These are phyloP conservation scores for Penicillium occitanis DNA, from an alignment of 2,329 filamentous ascomycete species.

Conservation along the genomic window DNA sequence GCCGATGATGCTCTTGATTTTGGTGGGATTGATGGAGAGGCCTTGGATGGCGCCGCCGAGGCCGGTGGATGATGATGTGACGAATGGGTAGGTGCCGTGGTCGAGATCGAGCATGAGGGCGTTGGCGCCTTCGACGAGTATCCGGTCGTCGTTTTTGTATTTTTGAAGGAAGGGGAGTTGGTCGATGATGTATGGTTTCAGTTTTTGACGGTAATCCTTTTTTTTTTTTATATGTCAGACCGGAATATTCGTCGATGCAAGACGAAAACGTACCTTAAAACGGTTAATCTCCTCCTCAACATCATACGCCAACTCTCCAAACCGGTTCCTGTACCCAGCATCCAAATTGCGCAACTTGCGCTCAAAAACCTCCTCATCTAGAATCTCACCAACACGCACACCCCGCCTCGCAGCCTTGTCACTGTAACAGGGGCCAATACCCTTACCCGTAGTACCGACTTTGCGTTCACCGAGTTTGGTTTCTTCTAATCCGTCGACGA, in stretches of 20 bases:
- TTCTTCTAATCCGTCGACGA: conserved; percentile 49
- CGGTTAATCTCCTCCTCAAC: conserved; percentile 59
- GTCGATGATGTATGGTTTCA: conserved; percentile 43
- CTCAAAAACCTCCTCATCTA: conserved; percentile 58
- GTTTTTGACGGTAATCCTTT: conserved; percentile 38
- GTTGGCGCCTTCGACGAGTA: conserved; percentile 64
- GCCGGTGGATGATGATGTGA: conserved; percentile 50
- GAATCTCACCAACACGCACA: conserved; percentile 58
- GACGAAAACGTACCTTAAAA: conserved; percentile 49
- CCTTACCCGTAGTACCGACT: conserved; percentile 52
- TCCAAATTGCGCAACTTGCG: conserved; percentile 54
- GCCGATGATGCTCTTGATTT: conserved; percentile 59
- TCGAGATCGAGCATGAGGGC: conserved; percentile 62
- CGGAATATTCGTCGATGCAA: not conserved
- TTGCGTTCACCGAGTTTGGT: conserved; percentile 46
- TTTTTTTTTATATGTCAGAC: conserved; percentile 27
- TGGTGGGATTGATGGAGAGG: conserved; percentile 58
- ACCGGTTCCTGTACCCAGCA: conserved; percentile 56
- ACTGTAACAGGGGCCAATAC: conserved; percentile 60
- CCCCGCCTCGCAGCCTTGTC: conserved; percentile 62
- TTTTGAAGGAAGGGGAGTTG: conserved; percentile 55
- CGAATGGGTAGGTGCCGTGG: conserved; percentile 54
- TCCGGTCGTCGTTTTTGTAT: conserved; percentile 53
- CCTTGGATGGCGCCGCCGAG: conserved; percentile 56
- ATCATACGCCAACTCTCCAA: conserved; percentile 60